Evolutionary conservation across 2,329 filamentous ascomycete species (phyloP).

Genomic region (Setomelanomma holmii): DNA sequence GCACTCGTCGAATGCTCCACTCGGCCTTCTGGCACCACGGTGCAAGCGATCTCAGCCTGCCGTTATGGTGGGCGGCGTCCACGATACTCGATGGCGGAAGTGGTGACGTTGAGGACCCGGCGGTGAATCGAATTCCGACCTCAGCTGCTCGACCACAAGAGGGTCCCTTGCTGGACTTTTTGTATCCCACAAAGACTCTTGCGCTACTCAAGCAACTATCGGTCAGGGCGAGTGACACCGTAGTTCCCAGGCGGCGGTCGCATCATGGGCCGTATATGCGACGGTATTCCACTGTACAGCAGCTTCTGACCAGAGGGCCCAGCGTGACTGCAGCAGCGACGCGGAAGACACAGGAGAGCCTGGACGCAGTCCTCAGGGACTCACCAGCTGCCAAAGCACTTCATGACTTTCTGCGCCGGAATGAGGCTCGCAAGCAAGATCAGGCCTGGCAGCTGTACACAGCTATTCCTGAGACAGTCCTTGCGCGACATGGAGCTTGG

Average conservation of each 20-base stretch:
- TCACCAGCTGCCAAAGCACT: slow-evolving; percentile 29
- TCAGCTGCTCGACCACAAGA: slow-evolving; percentile 10
- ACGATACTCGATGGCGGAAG: slow-evolving; percentile 8
- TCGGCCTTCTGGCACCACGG: slow-evolving; percentile 64
- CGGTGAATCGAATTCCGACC: slow-evolving; percentile 9
- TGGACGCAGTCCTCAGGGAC: slow-evolving; percentile 20
- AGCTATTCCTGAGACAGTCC: slow-evolving; percentile 22
- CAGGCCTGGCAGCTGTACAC: slow-evolving; percentile 49
- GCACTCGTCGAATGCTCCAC: slow-evolving; percentile 59
- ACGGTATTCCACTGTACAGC: slow-evolving; percentile 33
- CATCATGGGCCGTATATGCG: slow-evolving; percentile 30
- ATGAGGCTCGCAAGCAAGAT: slow-evolving; percentile 31
- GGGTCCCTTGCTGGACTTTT: slow-evolving; percentile 52
- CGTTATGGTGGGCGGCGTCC: slow-evolving; percentile 37
- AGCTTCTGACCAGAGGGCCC: slow-evolving; percentile 11
- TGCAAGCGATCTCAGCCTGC: slow-evolving; percentile 55
- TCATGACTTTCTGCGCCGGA: slow-evolving; percentile 17
- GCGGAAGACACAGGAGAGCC: slow-evolving; percentile 25
- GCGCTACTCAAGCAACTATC: slow-evolving; percentile 46
- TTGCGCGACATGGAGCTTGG: slow-evolving; percentile 2
- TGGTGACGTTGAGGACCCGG: slow-evolving; percentile 18
- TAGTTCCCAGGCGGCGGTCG: slow-evolving; percentile 33
- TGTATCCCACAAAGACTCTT: slow-evolving; percentile 56
- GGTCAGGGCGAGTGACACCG: slow-evolving; percentile 25
- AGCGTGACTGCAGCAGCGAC: slow-evolving; percentile 11